Evolutionary conservation across 1,139 yeast genomes (phyloP).

Genomic region (Blastobotrys persicus): DNA sequence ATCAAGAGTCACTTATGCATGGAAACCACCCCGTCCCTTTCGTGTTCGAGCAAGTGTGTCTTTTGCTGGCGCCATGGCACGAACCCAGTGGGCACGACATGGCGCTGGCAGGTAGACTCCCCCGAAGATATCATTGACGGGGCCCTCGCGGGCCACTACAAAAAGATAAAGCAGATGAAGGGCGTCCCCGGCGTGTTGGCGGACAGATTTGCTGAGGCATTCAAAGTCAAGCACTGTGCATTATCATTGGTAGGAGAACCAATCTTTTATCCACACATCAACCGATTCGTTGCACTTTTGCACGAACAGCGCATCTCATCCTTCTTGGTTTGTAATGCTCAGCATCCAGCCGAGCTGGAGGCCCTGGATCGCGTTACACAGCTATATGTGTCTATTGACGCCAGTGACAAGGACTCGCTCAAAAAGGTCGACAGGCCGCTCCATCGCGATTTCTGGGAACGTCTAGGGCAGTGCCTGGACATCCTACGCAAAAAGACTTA

Average conservation of each 20-base stretch:
- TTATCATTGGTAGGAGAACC: conserved; percentile 92
- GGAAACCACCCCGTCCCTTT: conserved; percentile 93
- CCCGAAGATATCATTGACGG: conserved; percentile 84
- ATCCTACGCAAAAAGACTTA: conserved; percentile 72
- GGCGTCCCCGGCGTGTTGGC: conserved; percentile 94
- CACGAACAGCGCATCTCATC: conserved; percentile 79
- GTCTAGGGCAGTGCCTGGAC: conserved; percentile 76
- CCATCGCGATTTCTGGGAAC: conserved; percentile 90
- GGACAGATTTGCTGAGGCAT: conserved; percentile 87
- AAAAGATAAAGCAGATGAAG: conserved; percentile 88
- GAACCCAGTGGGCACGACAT: conserved; percentile 91
- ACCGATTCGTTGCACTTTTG: conserved; percentile 74
- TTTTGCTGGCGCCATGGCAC: conserved; percentile 98
- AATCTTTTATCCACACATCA: conserved; percentile 86
- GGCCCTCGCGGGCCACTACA: conserved; percentile 84
- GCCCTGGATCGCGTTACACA: conserved; percentile 77
- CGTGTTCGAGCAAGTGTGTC: conserved; percentile 93
- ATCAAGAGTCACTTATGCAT: conserved; percentile 87
- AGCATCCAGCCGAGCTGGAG: conserved; percentile 82
- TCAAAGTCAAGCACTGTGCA: conserved; percentile 86
- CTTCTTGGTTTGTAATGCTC: conserved; percentile 91
- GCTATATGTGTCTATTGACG: conserved; percentile 88
- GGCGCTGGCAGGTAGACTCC: conserved; percentile 95
- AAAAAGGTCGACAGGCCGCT: conserved; percentile 86
- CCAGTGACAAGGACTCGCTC: conserved; percentile 76